Evolutionary conservation across 2,329 filamentous ascomycete genomes (phyloP), one percentile per base, ranked within the genome.

Genomic region (Apiospora saccharicola): DNA sequence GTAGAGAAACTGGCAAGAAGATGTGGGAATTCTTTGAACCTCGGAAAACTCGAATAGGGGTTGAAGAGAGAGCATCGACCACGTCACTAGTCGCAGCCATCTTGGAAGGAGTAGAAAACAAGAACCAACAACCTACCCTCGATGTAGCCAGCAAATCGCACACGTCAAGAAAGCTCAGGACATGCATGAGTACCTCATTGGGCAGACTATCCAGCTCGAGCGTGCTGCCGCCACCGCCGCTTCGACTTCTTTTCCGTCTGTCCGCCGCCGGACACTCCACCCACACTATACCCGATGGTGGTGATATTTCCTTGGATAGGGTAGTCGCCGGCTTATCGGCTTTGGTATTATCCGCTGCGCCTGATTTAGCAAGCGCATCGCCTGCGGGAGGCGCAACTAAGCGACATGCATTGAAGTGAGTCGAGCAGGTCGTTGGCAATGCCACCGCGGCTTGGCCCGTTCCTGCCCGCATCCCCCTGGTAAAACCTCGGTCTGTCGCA

Each of bases 131-230:
- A 85, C 85, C 80, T 85, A 90, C 89, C 82, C 89, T 85, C 70
- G 89, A 90, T 70, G 84, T 85, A 73, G 85, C 83, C 70, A 90
- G 81, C 73, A 90, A 79, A 79, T 91, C 89, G 77, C 83, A 83
- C 67, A 90, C 87, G 74, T 91, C 89, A 71, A 91, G 81, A 75
- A 86, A 89, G 70, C 85, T 83, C 74, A 90, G 81, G 57, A 91
- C 87, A 72, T 88, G 85, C 74, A 88, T 84, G 70, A 90, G 79
- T 41, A 90, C 79, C 80, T 91, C 89, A 79, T 87, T 90, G 34
- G 89, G 89, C 67, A 91, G 80, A 57, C 80, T 79, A 70, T 84
- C 82, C 46, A 80, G 83, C 76, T 72, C 78, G 75, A 73, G 75
- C 69, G 46, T 47, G 41, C 68, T 24, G 51, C 30, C 26, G 16